phyloP scores from a whole-genome alignment of 208 protist species.

The Wallacemonas sp. region DNA sequence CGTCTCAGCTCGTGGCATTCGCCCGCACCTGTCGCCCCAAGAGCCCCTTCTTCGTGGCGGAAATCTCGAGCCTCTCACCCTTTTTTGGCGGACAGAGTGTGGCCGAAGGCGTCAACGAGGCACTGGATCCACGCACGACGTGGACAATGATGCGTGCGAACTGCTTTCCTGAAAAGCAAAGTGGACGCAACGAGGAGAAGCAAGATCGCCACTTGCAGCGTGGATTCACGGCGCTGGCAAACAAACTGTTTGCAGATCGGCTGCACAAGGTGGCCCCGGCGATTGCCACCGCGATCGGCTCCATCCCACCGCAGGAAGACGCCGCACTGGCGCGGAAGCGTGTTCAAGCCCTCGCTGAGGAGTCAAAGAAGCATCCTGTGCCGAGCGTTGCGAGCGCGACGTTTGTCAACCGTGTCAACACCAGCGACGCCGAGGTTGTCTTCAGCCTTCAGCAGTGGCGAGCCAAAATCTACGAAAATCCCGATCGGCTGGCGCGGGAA shows the following conservation, averaged over 20 bases:
- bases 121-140: constrained; percentile 65
- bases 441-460: constrained; percentile 88
- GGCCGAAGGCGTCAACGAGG: constrained; percentile 46
- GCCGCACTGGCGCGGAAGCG: constrained; percentile 20
- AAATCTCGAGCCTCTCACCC: constrained; percentile 71
- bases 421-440: constrained; percentile 87
- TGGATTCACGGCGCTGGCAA: constrained; percentile 81
- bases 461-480: constrained; percentile 82
- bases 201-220: constrained; percentile 75
- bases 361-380: constrained; percentile 57
- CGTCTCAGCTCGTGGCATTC: constrained; percentile 83
- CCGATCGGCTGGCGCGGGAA: constrained; percentile 72
- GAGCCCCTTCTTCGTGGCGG: constrained; percentile 87
- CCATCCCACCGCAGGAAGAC: constrained; percentile 67
- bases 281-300: constrained; percentile 72
- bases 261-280: constrained; percentile 76
- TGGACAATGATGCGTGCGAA: constrained; percentile 78
- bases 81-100: constrained; percentile 72
- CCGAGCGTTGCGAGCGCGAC: constrained; percentile 56
- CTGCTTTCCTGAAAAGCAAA: constrained; percentile 59
- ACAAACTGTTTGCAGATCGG: constrained; percentile 87
- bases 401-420: constrained; percentile 87
- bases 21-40: constrained; percentile 87
- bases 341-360: constrained; percentile 40
- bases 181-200: constrained; percentile 52